phyloP scores from a whole-genome alignment of 2,329 filamentous ascomycete species.

The Neonectria faginata region DNA sequence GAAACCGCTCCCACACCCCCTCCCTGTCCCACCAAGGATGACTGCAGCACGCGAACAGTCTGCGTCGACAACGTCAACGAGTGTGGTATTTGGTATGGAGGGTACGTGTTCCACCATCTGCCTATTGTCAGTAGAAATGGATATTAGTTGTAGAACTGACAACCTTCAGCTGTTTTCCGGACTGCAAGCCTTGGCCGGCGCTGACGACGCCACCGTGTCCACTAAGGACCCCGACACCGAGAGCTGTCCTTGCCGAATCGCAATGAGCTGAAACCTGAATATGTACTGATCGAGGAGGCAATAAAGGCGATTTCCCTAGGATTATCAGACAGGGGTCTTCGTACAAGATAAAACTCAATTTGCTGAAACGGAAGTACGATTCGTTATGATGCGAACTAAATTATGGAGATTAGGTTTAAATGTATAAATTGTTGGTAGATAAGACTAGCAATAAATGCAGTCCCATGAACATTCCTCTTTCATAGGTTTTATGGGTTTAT shows the following conservation, averaged over 20 bases:
- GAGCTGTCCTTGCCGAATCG: neutral
- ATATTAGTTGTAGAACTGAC: neutral
- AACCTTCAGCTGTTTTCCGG: slow-evolving; percentile 39
- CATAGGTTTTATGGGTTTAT: no score
- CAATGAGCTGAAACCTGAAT: neutral
- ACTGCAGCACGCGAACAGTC: slow-evolving; percentile 43
- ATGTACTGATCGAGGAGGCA: no score
- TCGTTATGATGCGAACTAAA: neutral
- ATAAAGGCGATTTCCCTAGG: neutral
- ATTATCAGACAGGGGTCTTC: neutral
- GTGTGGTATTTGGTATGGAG: slow-evolving; percentile 43
- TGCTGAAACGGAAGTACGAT: neutral
- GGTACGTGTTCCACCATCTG: slow-evolving; percentile 27
- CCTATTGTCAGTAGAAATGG: no score
- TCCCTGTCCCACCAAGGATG: slow-evolving; percentile 31
- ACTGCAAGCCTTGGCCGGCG: slow-evolving; percentile 35
- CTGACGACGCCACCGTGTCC: slow-evolving; percentile 35
- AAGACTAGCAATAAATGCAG: no score
- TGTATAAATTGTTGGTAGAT: no score
- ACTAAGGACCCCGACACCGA: neutral
- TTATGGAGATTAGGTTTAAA: neutral
- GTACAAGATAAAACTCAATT: neutral
- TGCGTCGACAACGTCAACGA: slow-evolving; percentile 42
- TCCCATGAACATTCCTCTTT: no score
- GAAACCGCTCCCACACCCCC: slow-evolving; percentile 38